phyloP scores from a whole-genome alignment of 2,329 filamentous ascomycete genomes.

The Thelonectria discophora region DNA sequence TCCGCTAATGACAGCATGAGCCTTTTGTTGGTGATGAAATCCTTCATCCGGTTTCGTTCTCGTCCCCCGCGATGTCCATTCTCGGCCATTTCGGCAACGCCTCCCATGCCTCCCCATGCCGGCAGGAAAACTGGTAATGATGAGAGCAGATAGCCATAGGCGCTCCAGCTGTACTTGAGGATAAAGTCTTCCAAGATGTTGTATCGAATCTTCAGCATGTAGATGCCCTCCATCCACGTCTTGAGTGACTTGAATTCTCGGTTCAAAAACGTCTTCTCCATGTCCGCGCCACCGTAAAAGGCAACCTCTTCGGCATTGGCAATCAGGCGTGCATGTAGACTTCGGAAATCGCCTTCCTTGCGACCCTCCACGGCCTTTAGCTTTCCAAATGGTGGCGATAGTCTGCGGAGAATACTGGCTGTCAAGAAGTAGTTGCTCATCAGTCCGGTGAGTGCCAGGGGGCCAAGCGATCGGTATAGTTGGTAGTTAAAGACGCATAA shows the following conservation, averaged over 20 bases:
- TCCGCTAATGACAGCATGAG: constrained; percentile 98
- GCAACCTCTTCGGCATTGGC: constrained; percentile 98
- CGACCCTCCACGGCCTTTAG: constrained; percentile 95
- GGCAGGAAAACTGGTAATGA: constrained; percentile 94
- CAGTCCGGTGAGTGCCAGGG: constrained; percentile 84
- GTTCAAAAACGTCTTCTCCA: constrained; percentile 92
- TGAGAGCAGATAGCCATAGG: constrained; percentile 93
- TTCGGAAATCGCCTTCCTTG: constrained; percentile 94
- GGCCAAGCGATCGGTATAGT: constrained; percentile 89
- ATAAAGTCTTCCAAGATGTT: constrained; percentile 99
- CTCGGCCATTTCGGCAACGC: constrained; percentile 71
- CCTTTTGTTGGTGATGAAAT: constrained; percentile 98
- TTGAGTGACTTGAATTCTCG: constrained; percentile 92
- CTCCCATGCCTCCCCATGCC: constrained; percentile 88
- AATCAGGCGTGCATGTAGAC: constrained; percentile 88
- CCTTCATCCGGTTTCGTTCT: constrained; percentile 91
- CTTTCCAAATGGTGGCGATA: constrained; percentile 96
- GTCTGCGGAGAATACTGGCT: constrained; percentile 83
- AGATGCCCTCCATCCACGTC: constrained; percentile 98
- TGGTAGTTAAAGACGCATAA: constrained; percentile 98
- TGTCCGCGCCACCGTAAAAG: constrained; percentile 95
- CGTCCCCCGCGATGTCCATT: constrained; percentile 62
- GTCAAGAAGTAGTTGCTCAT: constrained; percentile 94
- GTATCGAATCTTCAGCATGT: constrained; percentile 96
- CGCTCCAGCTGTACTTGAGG: constrained; percentile 98